Evolutionary conservation across 140 eudicot species (phyloP), one percentile per base, ranked within the genome.

Genomic region (Erigeron philadelphicus): DNA sequence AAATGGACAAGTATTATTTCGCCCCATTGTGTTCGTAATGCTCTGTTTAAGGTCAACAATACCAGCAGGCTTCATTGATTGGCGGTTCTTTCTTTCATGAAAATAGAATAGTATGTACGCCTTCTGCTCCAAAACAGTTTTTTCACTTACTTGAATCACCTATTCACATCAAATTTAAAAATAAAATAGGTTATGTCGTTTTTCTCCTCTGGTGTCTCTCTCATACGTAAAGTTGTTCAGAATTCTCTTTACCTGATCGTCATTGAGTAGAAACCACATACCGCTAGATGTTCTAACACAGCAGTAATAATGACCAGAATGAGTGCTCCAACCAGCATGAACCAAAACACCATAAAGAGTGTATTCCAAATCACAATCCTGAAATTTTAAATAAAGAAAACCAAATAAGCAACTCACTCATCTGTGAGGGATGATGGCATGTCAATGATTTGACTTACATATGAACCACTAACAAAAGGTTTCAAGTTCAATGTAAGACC

Each of bases 301-400:
- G 11, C 68, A 62, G 50, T 62, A 62, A 42, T 62, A 62, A 15
- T 62, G 68, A 62, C 68, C 68, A 41, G 68, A 62, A 41, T 62
- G 52, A n/a, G 68, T 62, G 15, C 2, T 62, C 68, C 52, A n/a
- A 1, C 68, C 68, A 63, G 68, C 68, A 63, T 63, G 68, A 15
- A 63, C 68, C 53, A 63, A 44, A 63, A 63, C 68, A 63, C 68
- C 68, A 63, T 63, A 63, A 7, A 63, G 68, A 8, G 52, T 63
- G 68, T 63, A 63, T 13, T 18, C 16, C 52, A 63, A 63, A 63
- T 63, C 53, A 9, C 31, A 52, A 42, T 63, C 68, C 68, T 63
- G 68, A 52, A 63, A 60, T 25, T 13, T 60, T 60, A 25, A 11
- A 35, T 59, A 9, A 59, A 59, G 18, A 23, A 31, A 5, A 25